phyloP scores from a whole-genome alignment of 176 grass and related monocot genomes.

The Juncus inflexus region DNA sequence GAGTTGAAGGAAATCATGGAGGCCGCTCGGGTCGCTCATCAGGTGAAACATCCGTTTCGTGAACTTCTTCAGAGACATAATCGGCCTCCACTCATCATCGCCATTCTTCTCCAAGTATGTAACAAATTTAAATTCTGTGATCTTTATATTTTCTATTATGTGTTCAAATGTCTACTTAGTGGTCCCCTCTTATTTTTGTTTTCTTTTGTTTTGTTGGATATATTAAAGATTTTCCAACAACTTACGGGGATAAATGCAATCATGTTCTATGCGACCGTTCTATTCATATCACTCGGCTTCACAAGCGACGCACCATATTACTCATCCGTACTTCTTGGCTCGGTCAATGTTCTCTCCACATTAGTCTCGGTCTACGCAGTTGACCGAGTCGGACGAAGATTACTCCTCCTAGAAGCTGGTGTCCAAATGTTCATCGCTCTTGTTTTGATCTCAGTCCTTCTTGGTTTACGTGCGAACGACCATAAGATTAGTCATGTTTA shows the following conservation, averaged over 20 bases:
- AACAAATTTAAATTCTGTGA: too few species aligned
- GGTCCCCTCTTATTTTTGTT: too few species aligned
- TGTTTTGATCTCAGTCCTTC: conserved; percentile 49
- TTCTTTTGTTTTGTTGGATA: too few species aligned
- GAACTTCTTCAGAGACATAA: conserved; percentile 60
- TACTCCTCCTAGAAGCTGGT: conserved; percentile 82
- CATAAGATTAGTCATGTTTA: conserved; percentile 4
- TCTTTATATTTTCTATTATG: too few species aligned
- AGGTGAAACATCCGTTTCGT: conserved; percentile 83
- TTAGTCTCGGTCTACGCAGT: conserved; percentile 73
- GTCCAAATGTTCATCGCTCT: conserved; percentile 81
- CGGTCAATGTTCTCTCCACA: conserved; percentile 70
- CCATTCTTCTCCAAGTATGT: conserved; percentile 51
- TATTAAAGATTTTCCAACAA: conserved; percentile 62
- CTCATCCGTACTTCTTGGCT: conserved; percentile 63
- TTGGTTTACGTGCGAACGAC: conserved; percentile 54
- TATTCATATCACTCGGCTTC: conserved; percentile 78
- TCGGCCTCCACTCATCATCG: conserved; percentile 57
- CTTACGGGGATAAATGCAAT: conserved; percentile 81
- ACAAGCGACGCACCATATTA: conserved; percentile 64
- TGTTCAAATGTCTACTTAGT: too few species aligned
- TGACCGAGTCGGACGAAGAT: conserved; percentile 46
- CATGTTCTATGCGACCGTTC: conserved; percentile 89
- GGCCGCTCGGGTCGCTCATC: conserved; percentile 57
- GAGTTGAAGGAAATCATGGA: conserved; percentile 78